These are phyloP conservation scores for Acacia confusa DNA, from an alignment of 306 rosid species.

Conservation along the genomic window DNA sequence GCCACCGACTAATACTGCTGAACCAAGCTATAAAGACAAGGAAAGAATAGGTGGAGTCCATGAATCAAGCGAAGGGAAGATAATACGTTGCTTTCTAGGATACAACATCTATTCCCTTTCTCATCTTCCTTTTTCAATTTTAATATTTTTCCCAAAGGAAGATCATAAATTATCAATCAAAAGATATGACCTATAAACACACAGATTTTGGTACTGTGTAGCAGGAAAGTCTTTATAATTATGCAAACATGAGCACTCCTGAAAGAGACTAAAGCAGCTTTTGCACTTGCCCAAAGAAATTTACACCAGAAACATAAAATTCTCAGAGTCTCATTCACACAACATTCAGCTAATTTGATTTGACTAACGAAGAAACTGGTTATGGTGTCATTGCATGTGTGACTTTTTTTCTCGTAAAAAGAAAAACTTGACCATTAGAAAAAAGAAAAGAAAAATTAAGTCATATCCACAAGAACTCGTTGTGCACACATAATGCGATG, in stretches of 20 bases:
- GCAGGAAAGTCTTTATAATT: slow-evolving; percentile 39
- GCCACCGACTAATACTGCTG: slow-evolving; percentile 6
- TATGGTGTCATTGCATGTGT: neutral
- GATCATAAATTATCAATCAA: slow-evolving; percentile 34
- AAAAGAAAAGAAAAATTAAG: neutral
- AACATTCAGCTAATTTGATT: slow-evolving; percentile 36
- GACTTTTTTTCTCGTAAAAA: neutral
- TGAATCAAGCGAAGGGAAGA: slow-evolving; percentile 16
- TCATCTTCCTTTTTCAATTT: slow-evolving; percentile 30
- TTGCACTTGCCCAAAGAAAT: slow-evolving; percentile 27
- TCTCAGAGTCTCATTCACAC: slow-evolving; percentile 19
- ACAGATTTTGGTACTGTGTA: slow-evolving; percentile 32
- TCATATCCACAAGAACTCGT: slow-evolving; percentile 27
- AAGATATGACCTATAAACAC: slow-evolving; percentile 38
- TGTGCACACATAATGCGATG: neutral
- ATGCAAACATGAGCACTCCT: slow-evolving; percentile 34
- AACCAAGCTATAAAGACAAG: slow-evolving; percentile 23
- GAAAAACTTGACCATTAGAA: neutral
- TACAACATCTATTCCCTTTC: neutral
- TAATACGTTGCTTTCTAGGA: slow-evolving; percentile 21
- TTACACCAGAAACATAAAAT: slow-evolving; percentile 31
- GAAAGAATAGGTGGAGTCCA: neutral
- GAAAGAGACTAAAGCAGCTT: slow-evolving; percentile 47
- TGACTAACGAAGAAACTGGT: slow-evolving; percentile 31
- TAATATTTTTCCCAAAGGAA: slow-evolving; percentile 35